phyloP scores from a whole-genome alignment of 2,329 filamentous ascomycete genomes.

The Gremmenia infestans region DNA sequence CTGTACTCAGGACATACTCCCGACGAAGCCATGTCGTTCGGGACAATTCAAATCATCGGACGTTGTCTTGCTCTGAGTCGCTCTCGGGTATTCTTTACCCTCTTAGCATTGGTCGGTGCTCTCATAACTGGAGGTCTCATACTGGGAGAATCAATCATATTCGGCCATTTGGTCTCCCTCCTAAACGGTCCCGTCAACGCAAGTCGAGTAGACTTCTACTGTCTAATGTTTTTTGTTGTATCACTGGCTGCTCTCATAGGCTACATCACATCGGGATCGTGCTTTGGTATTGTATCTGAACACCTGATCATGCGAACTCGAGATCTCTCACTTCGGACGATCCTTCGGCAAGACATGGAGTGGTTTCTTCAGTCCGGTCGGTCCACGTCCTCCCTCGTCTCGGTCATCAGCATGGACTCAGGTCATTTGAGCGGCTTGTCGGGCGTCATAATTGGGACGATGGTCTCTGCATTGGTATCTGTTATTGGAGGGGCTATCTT shows the following conservation, averaged over 20 bases:
- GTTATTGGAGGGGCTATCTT: conserved; percentile 63
- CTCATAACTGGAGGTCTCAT: conserved; percentile 43
- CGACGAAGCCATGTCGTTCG: not conserved
- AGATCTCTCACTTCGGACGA: conserved; percentile 57
- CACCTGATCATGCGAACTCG: conserved; percentile 59
- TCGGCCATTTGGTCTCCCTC: conserved; percentile 46
- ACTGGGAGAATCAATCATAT: conserved; percentile 50
- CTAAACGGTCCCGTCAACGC: conserved; percentile 37
- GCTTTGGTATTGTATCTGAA: conserved; percentile 54
- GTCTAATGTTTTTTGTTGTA: conserved; percentile 44
- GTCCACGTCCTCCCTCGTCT: conserved; percentile 56
- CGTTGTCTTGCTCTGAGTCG: conserved; percentile 31
- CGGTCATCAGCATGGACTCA: conserved; percentile 65
- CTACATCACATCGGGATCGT: conserved; percentile 52
- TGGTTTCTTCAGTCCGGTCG: conserved; percentile 66
- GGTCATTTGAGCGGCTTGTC: conserved; percentile 63
- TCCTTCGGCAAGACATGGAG: conserved; percentile 61
- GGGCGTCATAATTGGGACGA: conserved; percentile 64
- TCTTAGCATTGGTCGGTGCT: conserved; percentile 28
- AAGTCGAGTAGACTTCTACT: conserved; percentile 33
- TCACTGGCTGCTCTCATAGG: conserved; percentile 53
- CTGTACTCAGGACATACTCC: not conserved
- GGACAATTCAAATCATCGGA: conserved; percentile 19
- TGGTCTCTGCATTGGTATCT: conserved; percentile 64
- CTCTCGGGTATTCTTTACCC: conserved; percentile 33